Base-by-base conservation (phyloP, 768 basidiomycete species). In the Leccinum subtestaceum region DNA sequence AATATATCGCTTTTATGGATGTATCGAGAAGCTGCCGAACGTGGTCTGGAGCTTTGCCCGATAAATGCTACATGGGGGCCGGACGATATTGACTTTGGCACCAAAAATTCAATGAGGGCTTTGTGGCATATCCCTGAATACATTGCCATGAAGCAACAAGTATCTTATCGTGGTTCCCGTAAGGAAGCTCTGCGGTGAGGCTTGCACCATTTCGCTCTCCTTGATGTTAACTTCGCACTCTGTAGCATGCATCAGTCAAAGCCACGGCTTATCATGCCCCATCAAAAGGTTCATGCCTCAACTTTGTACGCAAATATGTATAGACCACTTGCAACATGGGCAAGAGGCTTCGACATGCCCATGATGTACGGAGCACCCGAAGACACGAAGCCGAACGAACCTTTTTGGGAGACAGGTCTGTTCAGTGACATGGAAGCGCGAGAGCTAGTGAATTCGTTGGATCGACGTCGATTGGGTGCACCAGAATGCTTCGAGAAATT, bases 41-140 rank as follows among this genome's bases (percentile, higher is more conserved):
- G 29, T 49, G 48, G 48, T 29, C 48, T 49, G 17, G 12, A 57
- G 2, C 55, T 74, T 29, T 49, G 55, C 2, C 60, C 61, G 7
- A 58, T 52, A 50, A 59, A 60, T 32, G 31, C 58, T 23, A 56
- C 60, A 13, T 65, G 61, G 61, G 50, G 60, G 4, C 64, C 64
- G 2, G 56, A 58, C 6, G 64, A 65, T 27, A 31, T 65, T 15
- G 61, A 65, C 29, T 63, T 54, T 15, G 63, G 63, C 13, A 58
- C 25, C 25, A 56, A n/a, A 34, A 17, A 65, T 7, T 65, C 63
- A 4, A 65, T 65, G 63, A 50, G 9, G 13, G 1, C 11, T 2
- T 11, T 23, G 11, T 64, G 63, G 63, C 11, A 34, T 15, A 5
- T 31, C 3, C 13, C 61, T 4, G 64, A 65, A 48, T 52, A 49